Percentiles rank a stretch among this genome's conserved stretches.
Conservation (phyloP, 768 basidiomycete genomes). For the Multifurca ochricompacta region DNA sequence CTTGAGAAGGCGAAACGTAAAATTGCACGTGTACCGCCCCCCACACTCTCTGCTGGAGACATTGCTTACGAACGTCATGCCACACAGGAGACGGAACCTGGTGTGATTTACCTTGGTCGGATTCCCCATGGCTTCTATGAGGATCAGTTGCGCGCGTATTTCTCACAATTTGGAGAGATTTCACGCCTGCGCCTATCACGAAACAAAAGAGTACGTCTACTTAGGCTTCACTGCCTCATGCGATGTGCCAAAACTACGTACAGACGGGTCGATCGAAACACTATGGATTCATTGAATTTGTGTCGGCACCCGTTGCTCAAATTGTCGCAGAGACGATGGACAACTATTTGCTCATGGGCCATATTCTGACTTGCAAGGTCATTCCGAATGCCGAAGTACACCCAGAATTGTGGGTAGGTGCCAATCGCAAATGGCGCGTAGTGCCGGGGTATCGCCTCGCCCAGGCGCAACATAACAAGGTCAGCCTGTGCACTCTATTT, state of each 20-base stretch:
- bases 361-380: slow-evolving; percentile 84
- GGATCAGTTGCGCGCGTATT: slow-evolving; percentile 86
- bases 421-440: slow-evolving; percentile 81
- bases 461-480: slow-evolving; percentile 77
- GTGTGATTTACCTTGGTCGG: slow-evolving; percentile 83
- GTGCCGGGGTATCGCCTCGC: slow-evolving; percentile 70
- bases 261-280: slow-evolving; percentile 96
- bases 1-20: slow-evolving; percentile 49
- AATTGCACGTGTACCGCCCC: slow-evolving; percentile 42
- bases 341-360: slow-evolving; percentile 93
- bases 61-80: not conserved
- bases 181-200: slow-evolving; percentile 84
- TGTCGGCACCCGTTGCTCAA: slow-evolving; percentile 78
- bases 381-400: slow-evolving; percentile 88
- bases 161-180: slow-evolving; percentile 89
- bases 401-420: slow-evolving; percentile 93
- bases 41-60: not conserved
- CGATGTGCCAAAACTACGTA: not conserved
- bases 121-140: slow-evolving; percentile 98
- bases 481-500: slow-evolving; percentile 25
- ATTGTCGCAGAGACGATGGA: slow-evolving; percentile 99
- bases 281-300: slow-evolving; percentile 94
- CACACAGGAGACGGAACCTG: slow-evolving; percentile 54
- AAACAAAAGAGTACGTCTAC: slow-evolving; percentile 69
- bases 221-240: not conserved